Percentiles rank a stretch among this genome's conserved stretches.
Conservation (phyloP, 768 basidiomycete genomes). For the Pulveroboletus sp. region DNA sequence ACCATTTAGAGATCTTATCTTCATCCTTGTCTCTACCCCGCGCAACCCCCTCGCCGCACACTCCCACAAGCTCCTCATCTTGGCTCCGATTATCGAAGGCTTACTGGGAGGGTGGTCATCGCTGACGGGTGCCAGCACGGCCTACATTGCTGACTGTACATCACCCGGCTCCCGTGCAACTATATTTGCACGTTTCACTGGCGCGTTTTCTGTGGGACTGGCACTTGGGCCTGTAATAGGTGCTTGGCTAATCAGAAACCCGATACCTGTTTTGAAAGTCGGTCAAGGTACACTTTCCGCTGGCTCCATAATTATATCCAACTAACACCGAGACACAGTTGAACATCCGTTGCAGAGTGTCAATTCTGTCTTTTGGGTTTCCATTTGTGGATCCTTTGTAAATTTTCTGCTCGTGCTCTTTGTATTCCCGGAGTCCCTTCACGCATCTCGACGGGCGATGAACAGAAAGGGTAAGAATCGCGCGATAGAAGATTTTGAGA, state of each 20-base stretch:
- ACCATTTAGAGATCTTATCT: conserved; percentile 61
- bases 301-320: conserved; percentile 1
- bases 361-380: conserved; percentile 52
- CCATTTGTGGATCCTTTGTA: conserved; percentile 39
- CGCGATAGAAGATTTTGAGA: conserved; percentile 11
- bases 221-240: conserved; percentile 75
- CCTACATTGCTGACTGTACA: conserved; percentile 72
- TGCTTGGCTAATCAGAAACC: conserved; percentile 44
- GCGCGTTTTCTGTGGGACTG: conserved; percentile 73
- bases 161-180: conserved; percentile 75
- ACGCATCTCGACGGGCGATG: conserved; percentile 23
- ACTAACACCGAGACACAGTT: conserved; percentile 11
- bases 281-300: conserved; percentile 17
- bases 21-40: conserved; percentile 71
- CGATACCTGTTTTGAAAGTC: conserved; percentile 31
- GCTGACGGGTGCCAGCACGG: conserved; percentile 58
- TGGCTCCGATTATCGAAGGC: conserved; percentile 78
- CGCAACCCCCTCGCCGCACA: conserved; percentile 55
- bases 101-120: conserved; percentile 75
- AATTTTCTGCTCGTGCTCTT: conserved; percentile 58
- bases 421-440: conserved; percentile 55
- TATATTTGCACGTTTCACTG: conserved; percentile 64
- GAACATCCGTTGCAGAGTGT: conserved; percentile 36
- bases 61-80: conserved; percentile 67
- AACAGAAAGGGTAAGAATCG: conserved; percentile 30